These are phyloP conservation scores for Penicillium verhagenii DNA, from an alignment of 495 filamentous ascomycete genomes.

Conservation along the genomic window DNA sequence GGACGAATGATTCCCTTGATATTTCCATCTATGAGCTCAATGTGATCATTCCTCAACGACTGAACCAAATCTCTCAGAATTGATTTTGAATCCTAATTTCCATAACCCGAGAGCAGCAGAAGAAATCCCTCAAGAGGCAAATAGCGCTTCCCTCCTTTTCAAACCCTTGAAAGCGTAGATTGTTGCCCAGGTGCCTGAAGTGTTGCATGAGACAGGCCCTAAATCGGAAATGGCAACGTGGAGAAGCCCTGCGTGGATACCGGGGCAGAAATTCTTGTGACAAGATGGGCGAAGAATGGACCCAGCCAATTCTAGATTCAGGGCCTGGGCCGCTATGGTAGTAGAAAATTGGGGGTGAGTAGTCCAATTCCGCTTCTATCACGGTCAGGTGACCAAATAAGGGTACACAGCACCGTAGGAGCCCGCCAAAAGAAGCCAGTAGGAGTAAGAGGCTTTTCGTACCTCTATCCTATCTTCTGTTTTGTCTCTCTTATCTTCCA, in stretches of 20 bases:
- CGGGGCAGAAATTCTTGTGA: background rate
- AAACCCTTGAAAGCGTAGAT: background rate
- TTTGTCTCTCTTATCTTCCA: background rate
- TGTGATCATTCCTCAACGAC: too few relatives aligned
- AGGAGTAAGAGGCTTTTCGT: background rate
- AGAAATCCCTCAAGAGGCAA: too few relatives aligned
- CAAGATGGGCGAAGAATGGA: constrained; percentile 4
- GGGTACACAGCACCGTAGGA: background rate
- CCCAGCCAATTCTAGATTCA: constrained; percentile 6
- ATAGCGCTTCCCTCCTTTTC: background rate
- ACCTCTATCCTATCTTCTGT: background rate
- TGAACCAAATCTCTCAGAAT: too few relatives aligned
- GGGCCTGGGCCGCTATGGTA: constrained; percentile 16
- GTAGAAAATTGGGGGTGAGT: constrained; percentile 7
- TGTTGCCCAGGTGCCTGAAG: background rate
- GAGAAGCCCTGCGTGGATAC: background rate
- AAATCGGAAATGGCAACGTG: background rate
- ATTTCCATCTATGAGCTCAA: too few relatives aligned
- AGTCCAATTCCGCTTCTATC: background rate
- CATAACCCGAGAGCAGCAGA: too few relatives aligned
- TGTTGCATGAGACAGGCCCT: constrained; percentile 2
- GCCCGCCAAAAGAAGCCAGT: too few relatives aligned
- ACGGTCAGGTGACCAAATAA: background rate
- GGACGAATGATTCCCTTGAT: too few relatives aligned
- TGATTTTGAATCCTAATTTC: too few relatives aligned